Evolutionary conservation across 805 yeast genomes (phyloP), one percentile per base, ranked within the genome.

Genomic region (Candida ponderosae): DNA sequence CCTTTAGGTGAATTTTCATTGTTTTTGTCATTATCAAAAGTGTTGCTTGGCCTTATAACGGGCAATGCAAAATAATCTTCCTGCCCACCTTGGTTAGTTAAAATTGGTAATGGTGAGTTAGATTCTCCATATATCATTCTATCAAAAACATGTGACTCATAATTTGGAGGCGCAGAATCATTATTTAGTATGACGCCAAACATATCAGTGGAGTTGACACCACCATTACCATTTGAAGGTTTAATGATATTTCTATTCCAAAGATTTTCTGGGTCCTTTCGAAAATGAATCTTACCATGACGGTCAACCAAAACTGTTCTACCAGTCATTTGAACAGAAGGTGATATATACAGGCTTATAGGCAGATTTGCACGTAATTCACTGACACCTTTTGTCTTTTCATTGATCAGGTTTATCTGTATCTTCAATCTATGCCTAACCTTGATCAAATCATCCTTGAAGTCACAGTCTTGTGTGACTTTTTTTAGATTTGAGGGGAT

Each of bases 351-450:
- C 17, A 84, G 54, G 24, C 68, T 69, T 5, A 89, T 69, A 0
- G 97, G 97, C 34, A 90, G 61, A 5, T 90, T 80, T 0, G 96
- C 96, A 20, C 95, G 68, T 37, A 90, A 67, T 58, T 89, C 97
- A 9, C 95, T 81, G 4, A 77, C 77, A 21, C 24, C 24, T 51
- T 84, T 93, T 5, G 89, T 89, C 47, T 80, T 87, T 0, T 81
- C 76, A 52, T 83, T 84, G 31, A 74, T 60, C 46, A 89, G 65
- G 6, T 79, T 76, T 35, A 89, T 75, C 17, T 74, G 79, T 44
- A 89, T 76, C 47, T 81, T 76, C 40, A 90, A 59, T 61, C 85
- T 86, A 63, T 90, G 97, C 37, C 89, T 70, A 19, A 89, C 87
- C 52, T 83, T 81, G 43, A 86, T 72, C 29, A 53, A 36, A 47